Conservation (phyloP, 352 stramenopile species). For the Phytopythium vexans region DNA sequence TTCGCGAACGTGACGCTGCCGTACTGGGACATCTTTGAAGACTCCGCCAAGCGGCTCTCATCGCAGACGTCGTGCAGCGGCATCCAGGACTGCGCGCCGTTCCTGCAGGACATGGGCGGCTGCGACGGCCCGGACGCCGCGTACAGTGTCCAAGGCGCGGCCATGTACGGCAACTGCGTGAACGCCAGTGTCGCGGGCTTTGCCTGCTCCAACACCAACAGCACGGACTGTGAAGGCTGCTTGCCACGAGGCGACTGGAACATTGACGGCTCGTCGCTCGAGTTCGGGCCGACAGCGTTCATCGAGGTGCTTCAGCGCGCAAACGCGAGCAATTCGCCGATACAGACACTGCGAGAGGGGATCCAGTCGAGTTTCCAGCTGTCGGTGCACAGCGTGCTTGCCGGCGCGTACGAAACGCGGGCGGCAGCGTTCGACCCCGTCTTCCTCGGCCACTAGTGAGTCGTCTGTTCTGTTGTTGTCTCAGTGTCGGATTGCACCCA, state of each 20-base stretch:
- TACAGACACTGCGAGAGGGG: constrained; percentile 30
- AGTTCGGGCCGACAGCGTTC: constrained; percentile 62
- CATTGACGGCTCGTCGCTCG: constrained; percentile 56
- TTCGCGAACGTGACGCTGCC: constrained; percentile 54
- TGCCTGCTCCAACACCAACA: constrained; percentile 33
- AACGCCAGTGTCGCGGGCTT: constrained; percentile 41
- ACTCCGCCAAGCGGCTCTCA: constrained; percentile 49
- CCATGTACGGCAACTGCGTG: constrained; percentile 49
- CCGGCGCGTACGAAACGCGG: constrained; percentile 36
- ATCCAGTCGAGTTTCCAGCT: constrained; percentile 39
- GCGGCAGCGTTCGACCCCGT: constrained; percentile 42
- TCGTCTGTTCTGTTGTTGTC: constrained; percentile 2
- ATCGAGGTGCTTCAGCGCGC: constrained; percentile 53
- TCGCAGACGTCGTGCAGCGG: constrained; percentile 28
- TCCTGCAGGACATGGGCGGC: constrained; percentile 55
- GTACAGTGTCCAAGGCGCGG: constrained; percentile 27
- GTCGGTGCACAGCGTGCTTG: constrained; percentile 37
- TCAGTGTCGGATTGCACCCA: not conserved
- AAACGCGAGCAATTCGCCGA: constrained; percentile 18
- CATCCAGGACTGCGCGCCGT: constrained; percentile 38
- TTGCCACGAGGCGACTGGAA: constrained; percentile 64
- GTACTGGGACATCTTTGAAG: constrained; percentile 66
- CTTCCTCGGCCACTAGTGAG: constrained; percentile 49
- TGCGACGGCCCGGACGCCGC: constrained; percentile 31
- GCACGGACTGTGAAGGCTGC: constrained; percentile 50